Evolutionary conservation across 768 basidiomycete genomes (phyloP), one percentile per base, ranked within the genome.

Genomic region (Neoboletus subvelutipes): DNA sequence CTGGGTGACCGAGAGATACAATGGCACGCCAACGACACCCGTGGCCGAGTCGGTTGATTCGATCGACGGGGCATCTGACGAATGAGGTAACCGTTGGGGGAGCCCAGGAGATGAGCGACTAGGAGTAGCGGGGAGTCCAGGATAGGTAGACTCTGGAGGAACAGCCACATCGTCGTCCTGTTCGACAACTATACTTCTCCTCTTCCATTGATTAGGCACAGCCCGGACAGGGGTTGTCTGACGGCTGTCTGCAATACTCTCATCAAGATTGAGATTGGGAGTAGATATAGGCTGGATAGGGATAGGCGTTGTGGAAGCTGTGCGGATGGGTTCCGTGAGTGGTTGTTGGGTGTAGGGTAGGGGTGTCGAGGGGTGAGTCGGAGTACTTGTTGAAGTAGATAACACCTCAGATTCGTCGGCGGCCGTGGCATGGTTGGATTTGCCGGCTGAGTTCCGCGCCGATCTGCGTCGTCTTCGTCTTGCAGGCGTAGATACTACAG

Each of bases 161-260:
- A 64, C 45, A 18, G 81, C 78, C 13, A 77, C 73, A 54, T 87
- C 86, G 39, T 90, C 87, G 42, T 87, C 85, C 54, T 87, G 84
- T 67, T 87, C 88, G 40, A 90, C 78, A 1, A 89, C 74, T 26
- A 87, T 79, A 66, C 87, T 86, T 63, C 88, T 72, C 61, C 85
- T 75, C 71, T 76, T 64, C 62, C 83, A 71, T 28, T 75, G 77
- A 54, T 76, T 78, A 34, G 75, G 76, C 37, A 68, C 59, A 17
- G 62, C 55, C 26, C 73, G 67, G 31, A 74, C 71, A 57, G 73
- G 71, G 46, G 71, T 73, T 12, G 73, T 60, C 54, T 73, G 67
- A 29, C 67, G 67, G 56, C 72, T 74, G 40, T 58, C 63, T n/a
- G 63, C 59, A 33, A 66, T 64, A 29, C 53, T 71, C 20, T 74